Percentiles rank a stretch among this genome's conserved stretches.
Conservation (phyloP, 2,329 filamentous ascomycete genomes). For the Harringtonia aguacate region DNA sequence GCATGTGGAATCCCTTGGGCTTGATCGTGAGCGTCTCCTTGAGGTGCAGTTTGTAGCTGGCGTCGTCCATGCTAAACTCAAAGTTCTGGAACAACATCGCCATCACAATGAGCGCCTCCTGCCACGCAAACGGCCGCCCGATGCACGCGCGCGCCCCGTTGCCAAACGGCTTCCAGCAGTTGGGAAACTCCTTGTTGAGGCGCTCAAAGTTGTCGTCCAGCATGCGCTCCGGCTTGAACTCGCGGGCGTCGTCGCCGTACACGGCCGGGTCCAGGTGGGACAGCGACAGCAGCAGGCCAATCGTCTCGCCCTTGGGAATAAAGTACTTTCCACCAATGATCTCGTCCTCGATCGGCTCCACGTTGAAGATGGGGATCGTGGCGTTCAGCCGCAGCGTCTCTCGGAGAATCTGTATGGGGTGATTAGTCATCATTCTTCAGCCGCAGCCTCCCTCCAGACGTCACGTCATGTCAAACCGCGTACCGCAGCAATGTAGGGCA, state of each 20-base stretch:
- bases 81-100: constrained; percentile 62
- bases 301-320: constrained; percentile 38
- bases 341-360: constrained; percentile 42
- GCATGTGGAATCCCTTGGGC: constrained; percentile 52
- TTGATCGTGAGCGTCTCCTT: constrained; percentile 51
- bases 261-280: constrained; percentile 53
- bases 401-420: constrained; percentile 33
- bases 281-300: constrained; percentile 38
- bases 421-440: no score
- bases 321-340: constrained; percentile 52
- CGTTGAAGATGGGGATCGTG: constrained; percentile 46
- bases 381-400: constrained; percentile 55
- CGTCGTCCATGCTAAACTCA: constrained; percentile 52
- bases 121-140: constrained; percentile 63
- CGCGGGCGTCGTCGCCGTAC: constrained; percentile 52
- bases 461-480: no score
- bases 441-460: no score
- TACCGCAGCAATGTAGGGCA: constrained; percentile 53
- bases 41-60: constrained; percentile 44
- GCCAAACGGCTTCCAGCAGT: constrained; percentile 62
- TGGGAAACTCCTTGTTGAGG: constrained; percentile 48
- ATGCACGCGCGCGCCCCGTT: constrained; percentile 50
- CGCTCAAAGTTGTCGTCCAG: constrained; percentile 54
- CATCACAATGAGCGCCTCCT: constrained; percentile 54
- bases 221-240: constrained; percentile 65